Conservation (phyloP, 768 basidiomycete genomes). For the Serendipita sp. region DNA sequence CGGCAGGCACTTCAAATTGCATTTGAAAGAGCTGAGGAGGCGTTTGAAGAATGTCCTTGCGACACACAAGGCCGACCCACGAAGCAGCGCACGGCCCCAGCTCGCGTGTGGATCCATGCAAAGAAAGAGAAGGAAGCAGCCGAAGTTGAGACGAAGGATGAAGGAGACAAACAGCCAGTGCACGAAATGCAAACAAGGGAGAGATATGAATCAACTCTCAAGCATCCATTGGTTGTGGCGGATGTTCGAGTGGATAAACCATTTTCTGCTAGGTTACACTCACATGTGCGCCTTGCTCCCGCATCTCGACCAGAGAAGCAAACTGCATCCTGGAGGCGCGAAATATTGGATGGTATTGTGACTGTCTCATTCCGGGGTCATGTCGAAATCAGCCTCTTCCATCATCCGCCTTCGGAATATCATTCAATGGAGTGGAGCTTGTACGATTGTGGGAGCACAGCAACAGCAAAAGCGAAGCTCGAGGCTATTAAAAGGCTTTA, state of each 20-base stretch:
- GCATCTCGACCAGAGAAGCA: slow-evolving; percentile 39
- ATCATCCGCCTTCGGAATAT: slow-evolving; percentile 47
- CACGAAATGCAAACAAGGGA: background rate
- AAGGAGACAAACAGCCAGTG: background rate
- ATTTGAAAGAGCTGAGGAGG: slow-evolving; percentile 53
- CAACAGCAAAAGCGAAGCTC: slow-evolving; percentile 49
- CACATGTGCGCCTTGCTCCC: slow-evolving; percentile 47
- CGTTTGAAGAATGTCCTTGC: slow-evolving; percentile 49
- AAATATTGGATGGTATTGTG: slow-evolving; percentile 47
- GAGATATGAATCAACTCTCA: background rate
- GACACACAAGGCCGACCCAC: slow-evolving; percentile 42
- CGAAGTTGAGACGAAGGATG: background rate
- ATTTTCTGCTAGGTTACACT: slow-evolving; percentile 39
- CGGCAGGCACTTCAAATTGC: slow-evolving; percentile 41
- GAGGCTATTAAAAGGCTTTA: slow-evolving; percentile 40
- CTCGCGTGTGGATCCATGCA: slow-evolving; percentile 26
- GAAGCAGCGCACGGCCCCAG: slow-evolving; percentile 29
- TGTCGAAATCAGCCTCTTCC: slow-evolving; percentile 35
- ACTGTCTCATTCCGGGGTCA: slow-evolving; percentile 37
- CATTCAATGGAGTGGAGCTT: slow-evolving; percentile 46
- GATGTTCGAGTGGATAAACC: slow-evolving; percentile 40
- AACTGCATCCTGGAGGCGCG: slow-evolving; percentile 23
- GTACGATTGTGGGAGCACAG: slow-evolving; percentile 46
- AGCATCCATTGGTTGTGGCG: slow-evolving; percentile 25
- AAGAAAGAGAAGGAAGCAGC: slow-evolving; percentile 14